A percentile compares a stretch with the other conserved stretches of the same genome.
Conservation (phyloP, 164 flowering plant species). For the Annona cherimola region DNA sequence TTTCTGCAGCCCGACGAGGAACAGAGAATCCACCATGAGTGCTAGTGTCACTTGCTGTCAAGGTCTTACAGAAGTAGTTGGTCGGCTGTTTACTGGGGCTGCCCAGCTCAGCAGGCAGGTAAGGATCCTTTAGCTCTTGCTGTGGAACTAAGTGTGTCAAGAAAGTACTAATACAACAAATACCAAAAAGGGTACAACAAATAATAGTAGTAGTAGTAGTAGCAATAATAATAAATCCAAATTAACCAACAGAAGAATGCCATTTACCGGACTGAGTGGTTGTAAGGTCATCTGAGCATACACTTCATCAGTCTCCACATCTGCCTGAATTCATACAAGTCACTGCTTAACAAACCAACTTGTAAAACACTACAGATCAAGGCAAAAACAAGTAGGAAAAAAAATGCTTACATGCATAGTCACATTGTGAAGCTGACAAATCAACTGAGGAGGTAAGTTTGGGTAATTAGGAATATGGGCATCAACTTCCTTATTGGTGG, state of each 20-base stretch:
- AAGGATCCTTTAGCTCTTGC: constrained; percentile 92
- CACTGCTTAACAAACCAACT: constrained; percentile 2
- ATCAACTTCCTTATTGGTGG: constrained; percentile 87
- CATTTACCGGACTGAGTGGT: constrained; percentile 61
- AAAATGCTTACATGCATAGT: constrained; percentile 80
- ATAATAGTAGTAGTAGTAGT: background rate
- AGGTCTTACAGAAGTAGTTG: constrained; percentile 82
- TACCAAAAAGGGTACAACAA: background rate
- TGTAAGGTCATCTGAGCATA: constrained; percentile 97
- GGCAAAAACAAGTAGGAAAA: background rate
- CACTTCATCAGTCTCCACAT: constrained; percentile 87
- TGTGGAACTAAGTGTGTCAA: constrained; percentile 18
- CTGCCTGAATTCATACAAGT: constrained; percentile 56
- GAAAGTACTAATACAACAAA: background rate
- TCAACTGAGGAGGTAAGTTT: constrained; percentile 84
- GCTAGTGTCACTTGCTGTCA: constrained; percentile 93
- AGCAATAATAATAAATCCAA: no score
- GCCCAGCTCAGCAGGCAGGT: constrained; percentile 76
- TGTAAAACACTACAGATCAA: background rate
- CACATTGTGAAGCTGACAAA: constrained; percentile 88
- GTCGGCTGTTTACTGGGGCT: constrained; percentile 75
- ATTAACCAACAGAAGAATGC: no score
- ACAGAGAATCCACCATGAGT: constrained; percentile 98
- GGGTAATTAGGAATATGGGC: constrained; percentile 85
- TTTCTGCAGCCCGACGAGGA: constrained; percentile 93